These are phyloP conservation scores for Rhizophagus sp. DNA, from an alignment of 192 early-diverging fungal species.

Conservation along the genomic window DNA sequence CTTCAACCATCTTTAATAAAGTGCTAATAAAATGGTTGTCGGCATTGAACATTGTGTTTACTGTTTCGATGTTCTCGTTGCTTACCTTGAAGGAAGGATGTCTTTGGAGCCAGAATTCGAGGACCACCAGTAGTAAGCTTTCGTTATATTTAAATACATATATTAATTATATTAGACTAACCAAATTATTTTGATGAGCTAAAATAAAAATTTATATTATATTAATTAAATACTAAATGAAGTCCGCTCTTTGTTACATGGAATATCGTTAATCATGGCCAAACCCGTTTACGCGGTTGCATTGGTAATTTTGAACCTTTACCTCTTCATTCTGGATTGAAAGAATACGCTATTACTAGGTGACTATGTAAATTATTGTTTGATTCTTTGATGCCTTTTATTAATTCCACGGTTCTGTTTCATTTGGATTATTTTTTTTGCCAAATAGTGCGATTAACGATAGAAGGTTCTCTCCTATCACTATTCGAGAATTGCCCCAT, in stretches of 20 bases:
- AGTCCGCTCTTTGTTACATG: slow-evolving; percentile 88
- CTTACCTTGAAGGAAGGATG: slow-evolving; percentile 54
- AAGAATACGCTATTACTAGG: slow-evolving; percentile 81
- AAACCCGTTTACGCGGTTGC: slow-evolving; percentile 78
- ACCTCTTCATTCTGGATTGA: slow-evolving; percentile 68
- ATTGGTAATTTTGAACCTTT: slow-evolving; percentile 88
- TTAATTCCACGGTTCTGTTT: neutral
- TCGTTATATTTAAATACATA: too few species aligned
- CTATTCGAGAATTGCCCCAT: slow-evolving; percentile 58
- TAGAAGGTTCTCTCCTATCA: slow-evolving; percentile 82
- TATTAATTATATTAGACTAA: too few species aligned
- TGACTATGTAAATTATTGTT: slow-evolving; percentile 26
- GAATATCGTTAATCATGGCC: slow-evolving; percentile 50
- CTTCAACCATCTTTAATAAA: too few species aligned
- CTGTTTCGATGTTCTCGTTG: slow-evolving; percentile 77
- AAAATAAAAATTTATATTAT: too few species aligned
- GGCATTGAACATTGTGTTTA: slow-evolving; percentile 68
- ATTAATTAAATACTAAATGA: neutral
- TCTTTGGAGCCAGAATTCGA: slow-evolving; percentile 53
- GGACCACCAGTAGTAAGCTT: slow-evolving; percentile 60
- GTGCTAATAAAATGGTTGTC: slow-evolving; percentile 15
- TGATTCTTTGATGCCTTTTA: neutral
- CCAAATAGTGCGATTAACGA: slow-evolving; percentile 73
- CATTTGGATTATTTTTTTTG: neutral
- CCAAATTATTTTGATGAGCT: too few species aligned